Evolutionary conservation across 345 rosid species (phyloP), one percentile per base, ranked within the genome.

Genomic region (Citrus australasica): DNA sequence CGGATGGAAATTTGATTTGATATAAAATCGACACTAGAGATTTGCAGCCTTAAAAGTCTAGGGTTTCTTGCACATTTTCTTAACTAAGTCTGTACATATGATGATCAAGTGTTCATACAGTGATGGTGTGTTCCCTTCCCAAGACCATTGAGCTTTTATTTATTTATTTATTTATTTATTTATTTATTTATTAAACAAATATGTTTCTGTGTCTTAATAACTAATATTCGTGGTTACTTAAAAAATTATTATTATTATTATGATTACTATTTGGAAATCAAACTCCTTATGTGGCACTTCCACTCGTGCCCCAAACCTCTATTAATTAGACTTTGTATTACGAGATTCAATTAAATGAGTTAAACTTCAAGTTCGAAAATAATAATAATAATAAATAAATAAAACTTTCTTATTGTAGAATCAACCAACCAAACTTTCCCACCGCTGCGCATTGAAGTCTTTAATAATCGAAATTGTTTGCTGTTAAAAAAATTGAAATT

Each of bases 51-150:
- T 24, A 10, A 32, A 32, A 46, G 42, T 60, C 73, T 17, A 14
- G 73, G 55, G 60, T 58, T 68, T 38, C 51, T 62, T 77, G 33
- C 37, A 35, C 19, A 38, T 53, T 66, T 24, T 83, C 75, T 33
- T 58, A 53, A 17, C 19, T n/a, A 71, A 71, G 69, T 56, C 80
- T 78, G 84, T 84, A 81, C 59, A 78, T 76, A 76, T 74, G 74
- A 42, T 80, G 16, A 53, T 71, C 35, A 72, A 79, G 66, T 75
- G 83, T 82, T 53, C 6, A 77, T 71, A 42, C 79, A 73, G 79
- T 67, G 71, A 72, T 70, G 64, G 46, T 33, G 67, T 76, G 67
- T 79, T 68, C 68, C 53, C 79, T 82, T 73, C 68, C 78, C n/a
- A 64, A 37, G 71, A 73, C 42, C 70, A 79, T 78, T 14, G 46